Evolutionary conservation across 176 grass and related monocot genomes (phyloP).

Genomic region (Oryza officinalis): DNA sequence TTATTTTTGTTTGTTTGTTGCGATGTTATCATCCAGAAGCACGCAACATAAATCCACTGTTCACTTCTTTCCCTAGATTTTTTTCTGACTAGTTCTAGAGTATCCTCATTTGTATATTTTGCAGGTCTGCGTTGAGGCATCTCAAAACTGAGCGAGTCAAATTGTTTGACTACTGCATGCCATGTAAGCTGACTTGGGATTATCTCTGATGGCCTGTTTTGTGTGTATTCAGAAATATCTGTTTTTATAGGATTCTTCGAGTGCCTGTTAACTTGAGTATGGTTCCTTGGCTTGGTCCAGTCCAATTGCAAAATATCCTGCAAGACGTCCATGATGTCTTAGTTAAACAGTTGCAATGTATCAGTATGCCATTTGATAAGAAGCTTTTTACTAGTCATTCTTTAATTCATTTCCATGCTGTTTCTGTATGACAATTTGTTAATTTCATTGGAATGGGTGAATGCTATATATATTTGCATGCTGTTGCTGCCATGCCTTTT

Average conservation of each 20-base stretch:
- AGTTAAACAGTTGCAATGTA: slow-evolving; percentile 26
- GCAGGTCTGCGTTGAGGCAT: slow-evolving; percentile 77
- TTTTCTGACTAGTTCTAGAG: background rate
- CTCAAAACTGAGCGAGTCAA: slow-evolving; percentile 82
- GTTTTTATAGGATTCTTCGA: slow-evolving; percentile 17
- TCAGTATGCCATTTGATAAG: background rate
- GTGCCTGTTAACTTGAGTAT: background rate
- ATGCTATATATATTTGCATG: background rate
- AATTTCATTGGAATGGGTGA: background rate
- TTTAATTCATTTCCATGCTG: background rate
- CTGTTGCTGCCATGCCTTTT: background rate
- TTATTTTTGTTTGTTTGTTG: background rate
- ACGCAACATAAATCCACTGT: background rate
- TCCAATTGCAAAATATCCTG: slow-evolving; percentile 22
- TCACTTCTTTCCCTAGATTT: background rate
- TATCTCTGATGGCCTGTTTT: slow-evolving; percentile 4
- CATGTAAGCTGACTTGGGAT: slow-evolving; percentile 65
- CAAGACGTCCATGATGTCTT: background rate
- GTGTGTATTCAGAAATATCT: slow-evolving; percentile 20
- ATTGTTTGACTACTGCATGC: slow-evolving; percentile 92
- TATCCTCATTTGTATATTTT: slow-evolving; percentile 27
- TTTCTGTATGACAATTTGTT: background rate
- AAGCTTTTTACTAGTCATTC: background rate
- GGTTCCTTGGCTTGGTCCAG: background rate
- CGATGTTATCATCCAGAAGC: background rate